Conservation (phyloP, 1,284 basidiomycete genomes). For the Xanthoconium separans region DNA sequence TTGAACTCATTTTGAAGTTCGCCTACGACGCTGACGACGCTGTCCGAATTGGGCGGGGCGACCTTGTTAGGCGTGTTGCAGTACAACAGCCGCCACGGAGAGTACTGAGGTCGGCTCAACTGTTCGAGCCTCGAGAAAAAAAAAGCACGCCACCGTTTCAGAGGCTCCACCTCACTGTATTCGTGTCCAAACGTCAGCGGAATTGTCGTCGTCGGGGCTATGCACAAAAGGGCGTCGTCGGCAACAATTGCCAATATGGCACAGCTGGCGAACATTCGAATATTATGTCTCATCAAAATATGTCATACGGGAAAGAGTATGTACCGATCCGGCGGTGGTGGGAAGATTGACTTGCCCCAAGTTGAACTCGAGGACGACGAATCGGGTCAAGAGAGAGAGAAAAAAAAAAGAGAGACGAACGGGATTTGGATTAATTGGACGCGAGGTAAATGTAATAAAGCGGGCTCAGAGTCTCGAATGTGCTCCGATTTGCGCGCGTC, state of each 20-base stretch:
- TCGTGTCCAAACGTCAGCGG: not conserved
- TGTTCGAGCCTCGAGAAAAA: no score
- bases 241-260: not conserved
- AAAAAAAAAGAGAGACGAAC: no score
- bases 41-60: no score
- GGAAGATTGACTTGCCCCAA: constrained; percentile 7
- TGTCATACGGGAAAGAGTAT: not conserved
- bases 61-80: no score
- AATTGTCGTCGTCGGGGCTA: constrained; percentile 14
- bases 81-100: not conserved
- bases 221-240: constrained; percentile 14
- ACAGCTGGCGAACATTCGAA: not conserved
- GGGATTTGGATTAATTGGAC: no score
- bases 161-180: not conserved
- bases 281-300: constrained; percentile 7
- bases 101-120: not conserved
- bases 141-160: constrained; percentile 9
- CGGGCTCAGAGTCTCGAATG: not conserved
- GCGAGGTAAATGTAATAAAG: no score
- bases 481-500: constrained; percentile 7
- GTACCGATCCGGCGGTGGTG: not conserved
- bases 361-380: not conserved
- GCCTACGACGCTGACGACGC: no score
- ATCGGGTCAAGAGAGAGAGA: constrained; percentile 2
- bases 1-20: no score